phyloP scores from a whole-genome alignment of 2,329 filamentous ascomycete genomes.

The Fusarium graminum region DNA sequence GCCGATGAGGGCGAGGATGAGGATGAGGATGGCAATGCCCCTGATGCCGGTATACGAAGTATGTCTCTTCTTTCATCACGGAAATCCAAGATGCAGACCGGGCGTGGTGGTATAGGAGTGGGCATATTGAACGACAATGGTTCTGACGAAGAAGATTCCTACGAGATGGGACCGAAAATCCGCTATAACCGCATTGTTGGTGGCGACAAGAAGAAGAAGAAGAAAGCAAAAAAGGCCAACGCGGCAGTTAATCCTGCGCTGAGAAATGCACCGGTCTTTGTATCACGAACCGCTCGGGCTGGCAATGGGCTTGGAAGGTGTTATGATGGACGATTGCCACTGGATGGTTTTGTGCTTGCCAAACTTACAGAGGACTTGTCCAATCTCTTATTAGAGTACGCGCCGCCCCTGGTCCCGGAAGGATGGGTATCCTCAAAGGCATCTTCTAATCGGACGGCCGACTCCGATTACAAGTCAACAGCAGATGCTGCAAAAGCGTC shows the following conservation, averaged over 20 bases:
- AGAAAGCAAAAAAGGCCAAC: conserved; percentile 67
- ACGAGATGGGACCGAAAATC: conserved; percentile 90
- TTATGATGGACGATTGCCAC: conserved; percentile 82
- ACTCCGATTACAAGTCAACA: conserved; percentile 69
- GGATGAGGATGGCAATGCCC: conserved; percentile 59
- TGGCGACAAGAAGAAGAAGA: conserved; percentile 85
- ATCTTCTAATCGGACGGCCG: conserved; percentile 9
- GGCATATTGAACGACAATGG: conserved; percentile 92
- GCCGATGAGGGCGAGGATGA: conserved; percentile 52
- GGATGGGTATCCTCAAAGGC: conserved; percentile 78
- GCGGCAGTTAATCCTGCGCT: conserved; percentile 73
- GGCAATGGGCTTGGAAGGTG: conserved; percentile 68
- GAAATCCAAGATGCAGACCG: conserved; percentile 66
- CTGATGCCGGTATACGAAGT: conserved; percentile 13
- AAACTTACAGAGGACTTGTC: conserved; percentile 59
- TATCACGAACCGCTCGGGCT: conserved; percentile 67
- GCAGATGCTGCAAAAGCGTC: conserved; percentile 84
- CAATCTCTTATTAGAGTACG: conserved; percentile 59
- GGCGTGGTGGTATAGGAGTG: conserved; percentile 81
- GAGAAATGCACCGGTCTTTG: conserved; percentile 78
- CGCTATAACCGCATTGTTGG: conserved; percentile 87
- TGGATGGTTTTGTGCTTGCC: conserved; percentile 84
- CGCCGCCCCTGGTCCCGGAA: conserved; percentile 75
- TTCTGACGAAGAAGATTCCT: conserved; percentile 95
- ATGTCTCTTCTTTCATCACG: conserved; percentile 41